Conservation (phyloP, 2,329 filamentous ascomycete genomes). For the Trichoderma semiorbis region DNA sequence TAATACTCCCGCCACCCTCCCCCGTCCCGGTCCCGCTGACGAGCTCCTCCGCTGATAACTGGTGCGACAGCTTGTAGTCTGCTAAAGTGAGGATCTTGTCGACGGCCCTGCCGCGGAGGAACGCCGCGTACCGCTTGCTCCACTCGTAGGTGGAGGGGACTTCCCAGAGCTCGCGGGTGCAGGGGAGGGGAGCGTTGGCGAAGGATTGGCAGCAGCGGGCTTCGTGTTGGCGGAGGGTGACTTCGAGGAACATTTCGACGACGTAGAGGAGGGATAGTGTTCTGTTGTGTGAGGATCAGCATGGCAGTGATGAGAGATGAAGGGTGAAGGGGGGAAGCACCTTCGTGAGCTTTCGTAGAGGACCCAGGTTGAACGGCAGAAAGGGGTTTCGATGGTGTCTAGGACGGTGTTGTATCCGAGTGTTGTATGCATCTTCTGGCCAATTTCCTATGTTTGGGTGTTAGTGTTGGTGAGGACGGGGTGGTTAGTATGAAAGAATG, state of each 20-base stretch:
- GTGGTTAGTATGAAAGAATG: background rate
- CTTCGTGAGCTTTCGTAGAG: constrained; percentile 19
- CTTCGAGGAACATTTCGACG: constrained; percentile 22
- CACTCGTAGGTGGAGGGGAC: constrained; percentile 17
- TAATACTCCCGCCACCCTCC: background rate
- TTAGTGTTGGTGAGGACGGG: background rate
- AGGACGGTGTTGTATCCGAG: background rate
- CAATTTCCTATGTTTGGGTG: background rate
- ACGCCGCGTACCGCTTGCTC: constrained; percentile 2
- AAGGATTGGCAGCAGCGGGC: constrained; percentile 6
- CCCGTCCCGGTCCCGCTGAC: background rate
- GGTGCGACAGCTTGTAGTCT: constrained; percentile 6
- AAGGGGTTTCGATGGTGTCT: background rate
- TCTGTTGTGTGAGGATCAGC: background rate
- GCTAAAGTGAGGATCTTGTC: background rate
- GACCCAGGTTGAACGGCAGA: constrained; percentile 16
- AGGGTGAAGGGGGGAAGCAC: background rate
- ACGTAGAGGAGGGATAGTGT: constrained; percentile 18
- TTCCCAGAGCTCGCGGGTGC: constrained; percentile 24
- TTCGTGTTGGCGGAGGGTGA: constrained; percentile 8
- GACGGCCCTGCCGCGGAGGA: background rate
- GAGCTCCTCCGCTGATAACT: background rate
- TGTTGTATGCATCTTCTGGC: background rate
- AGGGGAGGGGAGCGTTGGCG: constrained; percentile 16
- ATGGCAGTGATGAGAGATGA: too few species aligned